phyloP scores from a whole-genome alignment of 768 basidiomycete genomes.

The Mrakia blollopis region DNA sequence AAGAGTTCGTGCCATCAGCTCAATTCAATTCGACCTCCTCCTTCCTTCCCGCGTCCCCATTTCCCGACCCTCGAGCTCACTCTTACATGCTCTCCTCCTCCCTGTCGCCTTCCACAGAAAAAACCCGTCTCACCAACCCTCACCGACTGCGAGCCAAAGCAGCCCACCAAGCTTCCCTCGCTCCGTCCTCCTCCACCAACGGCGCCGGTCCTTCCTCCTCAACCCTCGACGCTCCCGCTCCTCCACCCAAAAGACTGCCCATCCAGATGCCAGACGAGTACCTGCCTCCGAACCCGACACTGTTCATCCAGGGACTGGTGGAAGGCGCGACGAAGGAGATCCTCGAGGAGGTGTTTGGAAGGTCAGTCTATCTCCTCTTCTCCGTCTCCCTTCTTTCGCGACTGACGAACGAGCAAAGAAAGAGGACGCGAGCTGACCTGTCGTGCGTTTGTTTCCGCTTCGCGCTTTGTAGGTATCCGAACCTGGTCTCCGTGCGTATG shows the following conservation, averaged over 20 bases:
- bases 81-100: background rate
- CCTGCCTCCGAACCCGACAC: slow-evolving; percentile 96
- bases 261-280: slow-evolving; percentile 99
- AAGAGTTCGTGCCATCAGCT: slow-evolving; percentile 62
- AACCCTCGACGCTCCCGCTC: slow-evolving; percentile 4
- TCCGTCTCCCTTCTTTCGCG: background rate
- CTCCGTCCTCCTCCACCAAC: background rate
- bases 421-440: background rate
- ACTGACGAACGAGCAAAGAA: too few species aligned
- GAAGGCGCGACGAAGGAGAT: slow-evolving; percentile 89
- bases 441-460: background rate
- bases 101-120: background rate
- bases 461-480: slow-evolving; percentile 66
- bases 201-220: slow-evolving; percentile 33
- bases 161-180: slow-evolving; percentile 20
- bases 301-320: slow-evolving; percentile 95
- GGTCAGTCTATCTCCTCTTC: slow-evolving; percentile 54
- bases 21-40: background rate
- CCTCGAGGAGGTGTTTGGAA: slow-evolving; percentile 82
- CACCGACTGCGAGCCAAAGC: slow-evolving; percentile 59
- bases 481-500: slow-evolving; percentile 93
- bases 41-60: background rate
- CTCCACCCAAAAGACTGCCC: slow-evolving; percentile 13
- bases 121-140: slow-evolving; percentile 29
- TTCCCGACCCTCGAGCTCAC: background rate